Evolutionary conservation across 2,329 filamentous ascomycete species (phyloP).

Genomic region (Exophiala bonariae): DNA sequence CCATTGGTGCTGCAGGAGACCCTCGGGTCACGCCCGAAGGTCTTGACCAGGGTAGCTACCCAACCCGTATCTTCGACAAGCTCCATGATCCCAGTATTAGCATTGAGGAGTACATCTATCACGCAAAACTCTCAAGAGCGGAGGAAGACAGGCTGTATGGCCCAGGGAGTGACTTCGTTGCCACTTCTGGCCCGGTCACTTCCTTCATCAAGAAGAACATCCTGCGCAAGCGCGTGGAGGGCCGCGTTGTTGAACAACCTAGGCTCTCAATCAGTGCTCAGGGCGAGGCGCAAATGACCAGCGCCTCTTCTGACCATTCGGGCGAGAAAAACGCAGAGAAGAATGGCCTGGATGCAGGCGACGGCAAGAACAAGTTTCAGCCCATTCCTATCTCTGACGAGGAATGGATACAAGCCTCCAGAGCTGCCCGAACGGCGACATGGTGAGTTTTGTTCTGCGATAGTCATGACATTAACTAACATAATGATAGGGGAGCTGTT

Average conservation of each 20-base stretch:
- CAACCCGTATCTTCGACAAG: slow-evolving; percentile 15
- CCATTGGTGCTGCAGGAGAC: slow-evolving; percentile 16
- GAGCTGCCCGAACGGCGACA: slow-evolving; percentile 47
- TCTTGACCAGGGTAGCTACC: slow-evolving; percentile 8
- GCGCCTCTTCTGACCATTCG: slow-evolving; percentile 18
- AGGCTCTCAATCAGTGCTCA: slow-evolving; percentile 20
- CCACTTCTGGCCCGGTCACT: slow-evolving; percentile 7
- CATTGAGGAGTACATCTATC: slow-evolving; percentile 44
- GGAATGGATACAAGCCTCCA: slow-evolving; percentile 50
- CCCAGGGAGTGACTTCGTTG: slow-evolving; percentile 13
- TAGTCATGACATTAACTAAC: slow-evolving; percentile 2
- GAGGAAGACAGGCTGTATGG: slow-evolving; percentile 32
- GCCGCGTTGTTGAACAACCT: slow-evolving; percentile 8
- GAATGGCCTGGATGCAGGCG: neutral
- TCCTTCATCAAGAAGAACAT: slow-evolving; percentile 20
- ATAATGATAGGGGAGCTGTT: slow-evolving; percentile 21
- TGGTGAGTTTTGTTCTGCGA: slow-evolving; percentile 32
- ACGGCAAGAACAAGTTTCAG: slow-evolving; percentile 24
- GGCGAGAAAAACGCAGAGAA: slow-evolving; percentile 14
- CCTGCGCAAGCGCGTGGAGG: slow-evolving; percentile 18
- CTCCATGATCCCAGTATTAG: slow-evolving; percentile 32
- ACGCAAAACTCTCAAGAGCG: slow-evolving; percentile 37
- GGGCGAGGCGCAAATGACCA: slow-evolving; percentile 10
- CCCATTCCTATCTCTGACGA: slow-evolving; percentile 36
- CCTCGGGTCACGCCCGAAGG: slow-evolving; percentile 13